Evolutionary conservation across 495 filamentous ascomycete species (phyloP).

Genomic region (Platismatia glauca): DNA sequence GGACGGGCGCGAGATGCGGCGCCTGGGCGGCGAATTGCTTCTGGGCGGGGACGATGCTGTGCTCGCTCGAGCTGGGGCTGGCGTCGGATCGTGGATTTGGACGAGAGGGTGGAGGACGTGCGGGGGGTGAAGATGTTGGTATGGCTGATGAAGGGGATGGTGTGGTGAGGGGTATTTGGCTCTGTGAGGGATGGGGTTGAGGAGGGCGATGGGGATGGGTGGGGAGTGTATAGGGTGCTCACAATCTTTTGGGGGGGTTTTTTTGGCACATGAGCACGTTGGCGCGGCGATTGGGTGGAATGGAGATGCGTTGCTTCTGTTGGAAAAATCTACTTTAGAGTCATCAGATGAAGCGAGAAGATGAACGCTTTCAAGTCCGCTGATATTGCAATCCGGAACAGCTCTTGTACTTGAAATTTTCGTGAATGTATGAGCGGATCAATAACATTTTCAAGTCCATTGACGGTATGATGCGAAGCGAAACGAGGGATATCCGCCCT

Average conservation of each 20-base stretch:
- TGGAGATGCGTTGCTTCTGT: too few species aligned
- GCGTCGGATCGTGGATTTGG: neutral
- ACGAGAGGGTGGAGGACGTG: neutral
- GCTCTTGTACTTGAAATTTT: neutral
- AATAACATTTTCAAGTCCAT: neutral
- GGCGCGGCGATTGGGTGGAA: too few species aligned
- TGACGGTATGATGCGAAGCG: neutral
- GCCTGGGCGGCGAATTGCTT: neutral
- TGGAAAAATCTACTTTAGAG: too few species aligned
- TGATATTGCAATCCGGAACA: neutral
- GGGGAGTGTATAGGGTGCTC: too few species aligned
- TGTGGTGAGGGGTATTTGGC: neutral
- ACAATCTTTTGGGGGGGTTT: too few species aligned
- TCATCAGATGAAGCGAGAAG: too few species aligned
- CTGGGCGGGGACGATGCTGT: neutral
- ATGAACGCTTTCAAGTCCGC: neutral
- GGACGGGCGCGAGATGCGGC: neutral
- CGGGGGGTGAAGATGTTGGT: neutral
- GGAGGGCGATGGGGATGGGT: too few species aligned
- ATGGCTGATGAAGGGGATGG: neutral
- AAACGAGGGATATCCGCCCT: neutral
- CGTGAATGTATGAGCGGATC: too few species aligned
- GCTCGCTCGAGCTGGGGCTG: neutral
- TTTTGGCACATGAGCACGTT: too few species aligned
- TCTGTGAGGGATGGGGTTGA: neutral